Base-by-base conservation (phyloP, 2,329 filamentous ascomycete genomes). In the Dryadomyces quercus-mongolicae region DNA sequence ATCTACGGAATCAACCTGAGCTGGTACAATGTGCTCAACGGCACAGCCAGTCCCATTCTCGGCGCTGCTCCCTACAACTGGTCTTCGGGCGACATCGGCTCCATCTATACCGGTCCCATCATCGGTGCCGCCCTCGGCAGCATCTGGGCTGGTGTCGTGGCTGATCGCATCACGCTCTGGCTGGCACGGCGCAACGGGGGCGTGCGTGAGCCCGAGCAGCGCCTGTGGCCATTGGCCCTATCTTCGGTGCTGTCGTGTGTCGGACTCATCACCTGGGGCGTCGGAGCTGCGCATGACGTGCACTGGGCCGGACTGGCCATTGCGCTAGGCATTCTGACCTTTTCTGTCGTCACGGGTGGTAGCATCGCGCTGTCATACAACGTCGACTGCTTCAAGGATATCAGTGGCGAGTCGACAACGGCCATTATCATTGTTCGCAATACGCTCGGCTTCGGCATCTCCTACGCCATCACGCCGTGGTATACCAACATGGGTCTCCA, bases 211-310 rank as follows among this genome's bases (percentile, higher is more conserved):
- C 60, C 64, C 20, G 64, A 66, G 58, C 61, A 64, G 38, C 59
- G 64, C 13, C 61, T 66, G 3, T 61, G 61, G 53, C 65, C 65
- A 40, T 53, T 68, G 13, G 51, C 63, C 1, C 38, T 67, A 6
- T 52, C 36, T 1, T 8, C 16, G 0, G 1, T 52, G 7, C 44
- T 59, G 18, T 63, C 64, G 1, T 57, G 64, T 18, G 20, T 62
- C 2, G 71, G 70, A 1, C 64, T 76, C 18, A 68, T 76, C 50
- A 58, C 74, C 4, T 76, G 73, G 73, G 74, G 74, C 38, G 71
- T 76, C 0, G 74, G 74, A 5, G 71, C 72, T 2, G 67, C 68
- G 46, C 61, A 70, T 52, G 51, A 61, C 4, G 59, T 72, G 5
- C 70, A 73, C 51, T 74, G 69, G 68, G 66, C 69, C 42, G 71